Evolutionary conservation across 2,329 filamentous ascomycete genomes (phyloP).

Genomic region (Ilyonectria sp.): DNA sequence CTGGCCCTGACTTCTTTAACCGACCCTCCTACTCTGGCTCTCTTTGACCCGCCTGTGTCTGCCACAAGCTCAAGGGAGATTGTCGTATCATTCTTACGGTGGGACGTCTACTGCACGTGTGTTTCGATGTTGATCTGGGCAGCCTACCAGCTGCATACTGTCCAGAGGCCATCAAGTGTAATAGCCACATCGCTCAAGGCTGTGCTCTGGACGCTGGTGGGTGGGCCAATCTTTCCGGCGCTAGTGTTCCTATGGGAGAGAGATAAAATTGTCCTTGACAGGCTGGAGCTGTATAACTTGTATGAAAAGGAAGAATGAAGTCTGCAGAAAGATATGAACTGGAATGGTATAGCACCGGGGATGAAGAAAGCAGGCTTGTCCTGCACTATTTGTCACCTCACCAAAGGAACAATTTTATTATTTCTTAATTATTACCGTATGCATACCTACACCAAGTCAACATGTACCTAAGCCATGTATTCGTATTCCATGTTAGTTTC

Average conservation of each 20-base stretch:
- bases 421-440: too few species aligned
- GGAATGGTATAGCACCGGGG: background rate
- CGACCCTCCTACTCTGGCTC: slow-evolving; percentile 31
- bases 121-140: slow-evolving; percentile 37
- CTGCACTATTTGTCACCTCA: too few species aligned
- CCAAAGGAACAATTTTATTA: too few species aligned
- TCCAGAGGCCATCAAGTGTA: background rate
- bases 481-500: too few species aligned
- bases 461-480: too few species aligned
- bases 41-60: slow-evolving; percentile 30
- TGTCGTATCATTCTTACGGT: slow-evolving; percentile 40
- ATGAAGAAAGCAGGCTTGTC: background rate
- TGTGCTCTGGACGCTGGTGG: slow-evolving; percentile 20
- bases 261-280: slow-evolving; percentile 26
- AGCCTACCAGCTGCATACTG: slow-evolving; percentile 27
- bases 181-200: background rate
- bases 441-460: too few species aligned
- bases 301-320: slow-evolving; percentile 28
- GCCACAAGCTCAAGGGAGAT: slow-evolving; percentile 26
- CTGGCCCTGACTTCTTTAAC: slow-evolving; percentile 34
- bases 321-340: background rate
- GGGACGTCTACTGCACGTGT: slow-evolving; percentile 43
- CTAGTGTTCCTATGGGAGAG: slow-evolving; percentile 38
- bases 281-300: background rate
- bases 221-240: slow-evolving; percentile 37